Evolutionary conservation across 2,329 filamentous ascomycete species (phyloP), one percentile per base, ranked within the genome.

Genomic region (Delphinella strobiligena): DNA sequence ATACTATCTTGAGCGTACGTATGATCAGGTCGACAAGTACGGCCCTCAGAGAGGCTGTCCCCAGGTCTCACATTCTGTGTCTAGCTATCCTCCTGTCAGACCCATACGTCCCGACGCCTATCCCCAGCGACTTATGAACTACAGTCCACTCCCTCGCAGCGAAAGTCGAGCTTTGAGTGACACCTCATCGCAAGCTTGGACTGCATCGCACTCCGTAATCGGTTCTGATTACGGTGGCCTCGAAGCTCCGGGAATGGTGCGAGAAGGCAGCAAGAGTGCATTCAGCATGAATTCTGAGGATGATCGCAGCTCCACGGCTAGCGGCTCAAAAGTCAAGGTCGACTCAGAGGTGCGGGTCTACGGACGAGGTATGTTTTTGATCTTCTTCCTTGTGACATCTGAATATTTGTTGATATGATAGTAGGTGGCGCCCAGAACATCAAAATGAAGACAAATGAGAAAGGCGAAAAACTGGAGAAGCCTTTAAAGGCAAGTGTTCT

Each of bases 351-450:
- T 69, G 14, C 58, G 72, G 40, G 60, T 72, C 16, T 72, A 69
- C 50, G 71, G 72, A 36, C 60, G 72, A 62, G 72, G 49, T 38
- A 42, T 29, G 40, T 40, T 29, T 27, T 37, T 9, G 9, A 33
- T 39, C 10, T 36, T 22, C 22, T 42, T 27, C 16, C 22, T 18
- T 31, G 17, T 34, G 15, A 15, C 27, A 17, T 27, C 17, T 61
- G 5, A n/a, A n/a, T 59, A 67, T 30, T 47, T 41, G 41, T 50
- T 58, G 47, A 56, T 34, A 36, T 41, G 35, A 47, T 42, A 34
- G 46, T 47, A 68, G 64, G 64, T 47, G 67, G 68, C 34, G 68
- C 66, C 30, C 72, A 74, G 50, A 70, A 74, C 49, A 64, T 68
- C 44, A 71, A 69, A 45, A 63, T 67, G 39, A 66, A 68, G 47